phyloP scores from a whole-genome alignment of 768 basidiomycete species.

The Kwoniella dejecticola region DNA sequence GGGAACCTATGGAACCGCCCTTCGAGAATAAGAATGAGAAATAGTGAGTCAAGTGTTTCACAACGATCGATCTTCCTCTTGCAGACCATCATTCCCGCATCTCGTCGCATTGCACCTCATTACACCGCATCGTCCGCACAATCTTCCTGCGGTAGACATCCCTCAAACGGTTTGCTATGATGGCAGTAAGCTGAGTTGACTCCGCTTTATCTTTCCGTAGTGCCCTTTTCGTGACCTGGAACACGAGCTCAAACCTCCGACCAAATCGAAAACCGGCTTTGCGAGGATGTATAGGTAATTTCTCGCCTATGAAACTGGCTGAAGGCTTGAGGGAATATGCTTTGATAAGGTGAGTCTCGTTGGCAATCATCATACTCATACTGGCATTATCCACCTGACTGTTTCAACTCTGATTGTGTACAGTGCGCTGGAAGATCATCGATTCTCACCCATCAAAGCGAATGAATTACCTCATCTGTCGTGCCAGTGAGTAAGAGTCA shows the following conservation, averaged over 20 bases:
- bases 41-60: too few relatives aligned
- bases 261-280: conserved; percentile 59
- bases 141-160: too few relatives aligned
- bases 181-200: too few relatives aligned
- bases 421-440: conserved; percentile 81
- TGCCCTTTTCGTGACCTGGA: conserved; percentile 97
- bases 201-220: too few relatives aligned
- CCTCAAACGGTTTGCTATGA: too few relatives aligned
- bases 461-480: conserved; percentile 77
- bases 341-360: conserved; percentile 67
- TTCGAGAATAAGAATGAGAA: conserved; percentile 67
- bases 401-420: too few relatives aligned
- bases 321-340: conserved; percentile 87
- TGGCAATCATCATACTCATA: too few relatives aligned
- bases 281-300: conserved; percentile 94
- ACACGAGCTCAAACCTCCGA: conserved; percentile 65
- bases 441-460: conserved; percentile 76
- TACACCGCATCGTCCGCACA: too few relatives aligned
- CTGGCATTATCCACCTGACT: too few relatives aligned
- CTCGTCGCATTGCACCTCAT: too few relatives aligned
- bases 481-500: conserved; percentile 79
- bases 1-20: conserved; percentile 63
- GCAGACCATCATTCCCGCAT: too few relatives aligned
- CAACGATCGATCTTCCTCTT: too few relatives aligned
- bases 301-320: conserved; percentile 71